Evolutionary conservation across 495 filamentous ascomycete species (phyloP), one percentile per base, ranked within the genome.

Genomic region (Annulohypoxylon stygium): DNA sequence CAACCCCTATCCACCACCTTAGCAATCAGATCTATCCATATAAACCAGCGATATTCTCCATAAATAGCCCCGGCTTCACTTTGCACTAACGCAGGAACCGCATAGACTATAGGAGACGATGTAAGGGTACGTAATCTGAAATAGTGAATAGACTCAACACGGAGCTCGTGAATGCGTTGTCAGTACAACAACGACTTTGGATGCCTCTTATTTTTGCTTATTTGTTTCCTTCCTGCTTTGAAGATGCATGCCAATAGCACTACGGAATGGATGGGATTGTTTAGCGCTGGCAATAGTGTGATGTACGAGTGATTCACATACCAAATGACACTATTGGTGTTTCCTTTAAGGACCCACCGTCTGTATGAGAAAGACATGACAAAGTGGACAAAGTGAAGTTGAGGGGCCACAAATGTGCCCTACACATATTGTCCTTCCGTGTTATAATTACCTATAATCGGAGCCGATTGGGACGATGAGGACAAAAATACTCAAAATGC

Each of bases 81-180:
- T 53, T 23, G 43, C 30, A 73, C 70, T 73, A 73, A 54, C 70
- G 70, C 70, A 73, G 70, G 70, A 73, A 69, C 70, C 53, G 33
- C 25, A 16, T 34, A 18, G 25, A 54, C 70, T 69, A 73, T 54
- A 26, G 4, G 23, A 51, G 8, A 10, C 25, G 25, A 33, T 51
- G 5, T 47, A 61, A 57, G 55, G 54, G 57, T 33, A 18, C 26
- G 23, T 3, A 43, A 57, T 26, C 53, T 30, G 66, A 16, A 48
- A 61, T 67, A 59, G 14, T 41, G 34, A 41, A 39, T 39, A 37
- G n/a, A 20, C 0, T 39, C 18, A 55, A 6, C 50, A 34, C 50
- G 25, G 45, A 34, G 59, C 34, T 47, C 26, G 45, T 61, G 43
- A 37, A n/a, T 30, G 25, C 6, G 9, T 9, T 50, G 25, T 61